Conservation (phyloP, 495 filamentous ascomycete genomes). For the Penicillium macrosclerotiorum region DNA sequence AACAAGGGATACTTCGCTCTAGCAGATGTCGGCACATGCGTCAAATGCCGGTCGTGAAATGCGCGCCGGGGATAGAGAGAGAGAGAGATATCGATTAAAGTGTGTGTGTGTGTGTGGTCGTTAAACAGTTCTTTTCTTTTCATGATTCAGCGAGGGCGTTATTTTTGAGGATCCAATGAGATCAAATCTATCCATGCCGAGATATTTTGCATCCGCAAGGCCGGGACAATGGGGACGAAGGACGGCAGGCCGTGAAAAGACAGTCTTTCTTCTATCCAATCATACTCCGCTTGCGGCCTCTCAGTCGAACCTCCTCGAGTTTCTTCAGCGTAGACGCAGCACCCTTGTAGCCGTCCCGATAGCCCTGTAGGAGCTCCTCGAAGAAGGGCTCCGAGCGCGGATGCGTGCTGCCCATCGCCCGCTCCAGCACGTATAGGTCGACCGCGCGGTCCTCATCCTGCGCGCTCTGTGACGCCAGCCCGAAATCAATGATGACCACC, state of each 20-base stretch:
- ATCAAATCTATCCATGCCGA: slow-evolving; percentile 9
- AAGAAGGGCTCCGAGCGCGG: slow-evolving; percentile 81
- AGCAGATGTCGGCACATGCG: slow-evolving; percentile 60
- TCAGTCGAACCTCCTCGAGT: slow-evolving; percentile 90
- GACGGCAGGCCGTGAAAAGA: slow-evolving; percentile 7
- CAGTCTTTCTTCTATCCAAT: slow-evolving; percentile 56
- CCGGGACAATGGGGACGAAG: background rate
- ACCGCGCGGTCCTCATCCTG: slow-evolving; percentile 93
- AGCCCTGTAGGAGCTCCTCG: slow-evolving; percentile 57
- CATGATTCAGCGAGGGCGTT: slow-evolving; percentile 36
- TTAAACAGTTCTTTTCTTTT: slow-evolving; percentile 16
- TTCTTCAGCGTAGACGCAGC: slow-evolving; percentile 64
- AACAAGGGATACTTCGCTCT: slow-evolving; percentile 96
- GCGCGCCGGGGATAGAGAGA: background rate
- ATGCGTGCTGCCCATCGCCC: slow-evolving; percentile 95
- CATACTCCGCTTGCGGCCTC: slow-evolving; percentile 98
- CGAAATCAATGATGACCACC: slow-evolving; percentile 92
- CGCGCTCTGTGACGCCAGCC: slow-evolving; percentile 76
- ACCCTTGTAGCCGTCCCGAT: slow-evolving; percentile 58
- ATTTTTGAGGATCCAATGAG: slow-evolving; percentile 14
- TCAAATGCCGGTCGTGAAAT: slow-evolving; percentile 25
- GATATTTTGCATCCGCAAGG: background rate
- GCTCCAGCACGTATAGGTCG: slow-evolving; percentile 93
- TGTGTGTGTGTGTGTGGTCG: background rate
- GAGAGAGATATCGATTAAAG: too few relatives aligned